Evolutionary conservation across 768 basidiomycete species (phyloP), one percentile per base, ranked within the genome.

Genomic region (Rhodotorula babjevae): DNA sequence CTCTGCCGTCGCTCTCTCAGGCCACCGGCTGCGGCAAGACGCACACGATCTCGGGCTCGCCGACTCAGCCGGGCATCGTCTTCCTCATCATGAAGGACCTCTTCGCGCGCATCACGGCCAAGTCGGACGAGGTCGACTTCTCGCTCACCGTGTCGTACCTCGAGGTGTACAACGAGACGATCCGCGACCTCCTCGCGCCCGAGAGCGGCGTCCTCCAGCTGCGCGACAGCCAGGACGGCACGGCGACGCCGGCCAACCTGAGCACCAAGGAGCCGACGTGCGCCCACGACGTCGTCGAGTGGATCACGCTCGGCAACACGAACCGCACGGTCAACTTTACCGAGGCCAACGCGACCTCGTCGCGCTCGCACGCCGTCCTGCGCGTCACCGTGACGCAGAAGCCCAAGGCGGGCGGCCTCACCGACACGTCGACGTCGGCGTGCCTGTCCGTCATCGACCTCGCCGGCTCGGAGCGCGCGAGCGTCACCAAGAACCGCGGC

Each of bases 1-100:
- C 36, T 9, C 36, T 14, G 6, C 14, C 44, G 44, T 11, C 23
- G 1, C 12, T 10, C 50, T 21, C 21, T 7, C 79, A 98, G 96
- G 96, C 96, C 33, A 98, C 96, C n/a, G 96, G 96, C n/a, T 98
- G 96, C 80, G 96, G 96, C 75, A 99, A 99, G 82, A 99, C 96
- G 10, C 94, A 98, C 82, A 99, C 96, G 29, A 97, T 99, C 81
- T 96, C 93, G 78, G 95, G 95, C 68, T 89, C 90, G 50, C 89
- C 90, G 58, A 80, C 81, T 31, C 90, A 95, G 80, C 92, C 92
- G 27, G 96, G 96, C 44, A 88, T 96, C 78, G 96, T 98, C 80
- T 93, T 98, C 82, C 85, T 92, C 69, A 93, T 93, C 29, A 98
- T 97, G 94, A 88, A 91, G 57, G 95, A 97, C 82, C 87, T 99